Evolutionary conservation across 148 eudicot species (phyloP), one percentile per base, ranked within the genome.

Genomic region (Chenopodium album): DNA sequence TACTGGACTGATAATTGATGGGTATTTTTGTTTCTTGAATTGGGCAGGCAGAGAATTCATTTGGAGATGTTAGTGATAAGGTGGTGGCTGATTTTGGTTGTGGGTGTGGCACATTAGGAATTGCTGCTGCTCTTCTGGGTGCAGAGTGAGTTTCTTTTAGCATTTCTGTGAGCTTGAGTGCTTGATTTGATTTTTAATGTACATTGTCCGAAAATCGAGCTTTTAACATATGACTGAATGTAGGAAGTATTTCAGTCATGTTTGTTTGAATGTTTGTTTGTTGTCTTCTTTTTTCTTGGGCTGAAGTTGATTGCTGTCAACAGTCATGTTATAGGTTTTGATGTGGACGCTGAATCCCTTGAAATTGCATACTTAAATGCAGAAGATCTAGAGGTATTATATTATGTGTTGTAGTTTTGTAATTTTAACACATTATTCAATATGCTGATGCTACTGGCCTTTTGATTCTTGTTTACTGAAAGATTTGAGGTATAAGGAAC

Each of bases 1-100:
- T 46, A 20, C 8, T 20, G 22, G 47, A 13, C 23, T 22, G 41
- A 29, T 71, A 22, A 12, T 65, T 85, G 76, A 85, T 81, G 84
- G 87, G 83, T 47, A 71, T 31, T 77, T 47, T 71, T 82, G 17
- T 82, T 74, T 78, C 13, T 52, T 62, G 34, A 85, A 54, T 69
- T 78, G 82, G 80, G 80, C 79, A 95, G 98, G 98, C 99, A 4
- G 98, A 94, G 80, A 92, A 89, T 89, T 92, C 99, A 80, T 96
- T 86, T 87, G 99, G 92, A 77, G 98, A 96, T 90, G 87, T 96
- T 59, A 79, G 83, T 29, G 82, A 84, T 78, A 92, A 92, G 84
- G 91, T 94, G 62, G 98, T 96, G 76, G 99, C 99, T 62, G 99
- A 96, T 91, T 91, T 96, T 81, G 99, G 99, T 75, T 96, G 98